phyloP scores from a whole-genome alignment of 2,329 filamentous ascomycete species.

The Colletotrichum incanum region DNA sequence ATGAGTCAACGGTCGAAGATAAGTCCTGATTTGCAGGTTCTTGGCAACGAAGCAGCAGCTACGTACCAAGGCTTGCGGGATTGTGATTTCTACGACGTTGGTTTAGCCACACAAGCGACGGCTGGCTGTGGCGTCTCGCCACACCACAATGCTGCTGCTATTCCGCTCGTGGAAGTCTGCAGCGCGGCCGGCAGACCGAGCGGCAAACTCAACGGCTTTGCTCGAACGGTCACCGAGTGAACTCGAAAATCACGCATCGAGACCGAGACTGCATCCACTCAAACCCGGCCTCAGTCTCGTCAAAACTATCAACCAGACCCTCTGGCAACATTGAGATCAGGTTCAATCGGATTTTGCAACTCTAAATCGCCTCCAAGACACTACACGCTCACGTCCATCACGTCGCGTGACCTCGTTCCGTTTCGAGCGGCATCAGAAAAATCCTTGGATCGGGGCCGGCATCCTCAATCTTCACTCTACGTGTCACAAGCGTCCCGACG shows the following conservation, averaged over 20 bases:
- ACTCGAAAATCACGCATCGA: conserved; percentile 5
- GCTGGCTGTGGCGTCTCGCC: not conserved
- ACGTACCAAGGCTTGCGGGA: not conserved
- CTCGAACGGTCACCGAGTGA: conserved; percentile 1
- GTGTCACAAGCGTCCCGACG: too few relatives aligned
- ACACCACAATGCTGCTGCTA: not conserved
- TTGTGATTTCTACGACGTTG: not conserved
- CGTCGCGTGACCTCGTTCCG: not conserved
- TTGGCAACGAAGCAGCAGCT: too few relatives aligned
- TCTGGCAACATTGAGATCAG: not conserved
- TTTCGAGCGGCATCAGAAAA: not conserved
- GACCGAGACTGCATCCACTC: conserved; percentile 36
- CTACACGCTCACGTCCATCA: too few relatives aligned
- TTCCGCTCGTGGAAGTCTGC: too few relatives aligned
- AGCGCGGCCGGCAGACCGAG: too few relatives aligned
- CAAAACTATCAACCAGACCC: not conserved
- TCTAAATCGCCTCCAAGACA: too few relatives aligned
- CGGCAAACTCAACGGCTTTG: not conserved
- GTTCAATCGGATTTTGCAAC: not conserved
- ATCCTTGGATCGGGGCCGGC: too few relatives aligned
- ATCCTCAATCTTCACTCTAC: not conserved
- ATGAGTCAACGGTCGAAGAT: too few relatives aligned
- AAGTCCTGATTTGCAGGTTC: too few relatives aligned
- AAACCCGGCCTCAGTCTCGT: too few relatives aligned
- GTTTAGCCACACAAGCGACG: not conserved